Evolutionary conservation across 2,329 filamentous ascomycete species (phyloP), one percentile per base, ranked within the genome.

Genomic region (Arthrobotrys pseudoclavata): DNA sequence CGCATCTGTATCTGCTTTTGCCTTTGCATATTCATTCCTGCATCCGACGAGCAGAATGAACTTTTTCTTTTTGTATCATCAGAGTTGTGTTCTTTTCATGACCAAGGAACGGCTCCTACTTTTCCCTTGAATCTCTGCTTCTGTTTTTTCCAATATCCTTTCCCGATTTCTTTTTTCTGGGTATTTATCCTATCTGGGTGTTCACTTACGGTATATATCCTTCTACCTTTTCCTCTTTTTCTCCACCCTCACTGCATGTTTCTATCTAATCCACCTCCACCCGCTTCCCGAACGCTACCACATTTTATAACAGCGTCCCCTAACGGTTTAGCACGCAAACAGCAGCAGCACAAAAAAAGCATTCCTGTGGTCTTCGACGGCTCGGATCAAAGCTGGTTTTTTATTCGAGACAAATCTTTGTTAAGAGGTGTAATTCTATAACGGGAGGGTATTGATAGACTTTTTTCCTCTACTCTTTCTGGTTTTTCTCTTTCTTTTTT

Each of bases 121-220:
- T 24, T 63, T 37, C 61, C 40, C 34, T 31, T 50, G 29, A 52
- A 15, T 52, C 26, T 57, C 52, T 37, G 18, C 18, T 57, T 57
- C 42, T 24, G 18, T 4, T 50, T 50, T 50, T 50, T 4, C 4
- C 52, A 22, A 57, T 57, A 57, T 57, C 52, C 52, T 60, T 60
- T 42, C 18, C 7, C n/a, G 10, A 18, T 34, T 60, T 40, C 18
- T 55, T 64, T 64, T 71, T 71, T 72, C 31, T 50, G 60, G 69
- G 69, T 64, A 72, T 72, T 42, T 66, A 72, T 72, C 69, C 62
- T 66, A 57, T 74, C 69, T 55, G 61, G 63, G 72, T 69, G 72
- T 76, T 72, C 66, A 76, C 72, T 76, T 76, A 76, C 22, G 72
- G 72, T 76, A 76, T 60, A 70, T 76, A 76, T 75, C 52, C 52